Percentiles rank a stretch among this genome's conserved stretches.
Evolutionary conservation across 78 protist genomes (phyloP).

Genomic region (Pigoraptor vietnamica): DNA sequence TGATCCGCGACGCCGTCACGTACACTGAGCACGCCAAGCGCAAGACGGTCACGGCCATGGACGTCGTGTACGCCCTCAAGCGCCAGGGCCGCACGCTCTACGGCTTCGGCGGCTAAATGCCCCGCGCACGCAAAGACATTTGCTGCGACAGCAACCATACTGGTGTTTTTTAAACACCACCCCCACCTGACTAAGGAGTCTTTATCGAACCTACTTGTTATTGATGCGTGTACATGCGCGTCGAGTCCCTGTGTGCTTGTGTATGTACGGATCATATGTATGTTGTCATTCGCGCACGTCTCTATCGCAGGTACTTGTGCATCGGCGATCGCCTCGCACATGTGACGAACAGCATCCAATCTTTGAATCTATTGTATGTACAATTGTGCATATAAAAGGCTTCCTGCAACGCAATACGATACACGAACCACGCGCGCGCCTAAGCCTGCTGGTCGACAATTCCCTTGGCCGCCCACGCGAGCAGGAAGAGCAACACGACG

Average conservation of each 20-base stretch:
- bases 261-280: background rate
- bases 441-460: background rate
- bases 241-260: background rate
- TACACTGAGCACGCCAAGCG: conserved; percentile 94
- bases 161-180: background rate
- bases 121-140: background rate
- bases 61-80: conserved; percentile 94
- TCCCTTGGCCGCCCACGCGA: background rate
- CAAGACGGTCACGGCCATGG: conserved; percentile 94
- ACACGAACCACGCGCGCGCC: background rate
- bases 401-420: background rate
- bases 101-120: conserved; percentile 83
- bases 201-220: background rate
- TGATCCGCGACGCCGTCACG: conserved; percentile 88
- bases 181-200: background rate
- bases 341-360: background rate
- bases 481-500: background rate
- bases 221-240: background rate
- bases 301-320: background rate
- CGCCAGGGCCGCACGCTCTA: conserved; percentile 93
- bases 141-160: background rate
- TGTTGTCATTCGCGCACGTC: background rate
- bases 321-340: background rate
- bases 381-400: background rate
- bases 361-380: background rate